phyloP scores from a whole-genome alignment of 176 grass and related monocot genomes.

The Oryza punctata region DNA sequence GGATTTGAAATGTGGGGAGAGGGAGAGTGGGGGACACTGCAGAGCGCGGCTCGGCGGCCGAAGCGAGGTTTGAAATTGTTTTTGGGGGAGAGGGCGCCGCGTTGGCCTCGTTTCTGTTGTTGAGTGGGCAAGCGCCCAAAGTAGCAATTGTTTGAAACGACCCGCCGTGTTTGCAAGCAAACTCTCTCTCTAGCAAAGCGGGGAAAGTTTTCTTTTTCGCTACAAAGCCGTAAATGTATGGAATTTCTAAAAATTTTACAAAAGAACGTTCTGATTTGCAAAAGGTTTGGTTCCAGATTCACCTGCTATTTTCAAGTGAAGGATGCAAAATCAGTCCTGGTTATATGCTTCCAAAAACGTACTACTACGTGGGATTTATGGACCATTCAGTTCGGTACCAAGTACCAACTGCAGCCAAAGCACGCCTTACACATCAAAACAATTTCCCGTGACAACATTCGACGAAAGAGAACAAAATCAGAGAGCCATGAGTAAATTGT shows the following conservation, averaged over 20 bases:
- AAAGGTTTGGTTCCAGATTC: too few relatives aligned
- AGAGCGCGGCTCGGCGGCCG: slow-evolving; percentile 32
- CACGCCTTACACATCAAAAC: background rate
- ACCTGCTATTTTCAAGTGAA: too few relatives aligned
- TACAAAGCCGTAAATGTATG: too few relatives aligned
- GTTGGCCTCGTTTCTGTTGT: slow-evolving; percentile 25
- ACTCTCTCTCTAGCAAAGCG: background rate
- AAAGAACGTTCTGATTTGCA: too few relatives aligned
- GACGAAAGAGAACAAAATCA: background rate
- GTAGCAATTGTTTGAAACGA: slow-evolving; percentile 39
- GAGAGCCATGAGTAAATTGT: background rate
- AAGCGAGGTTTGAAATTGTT: slow-evolving; percentile 51
- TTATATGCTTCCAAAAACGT: background rate
- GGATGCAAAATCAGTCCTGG: background rate
- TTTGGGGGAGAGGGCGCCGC: background rate
- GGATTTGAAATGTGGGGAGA: slow-evolving; percentile 40
- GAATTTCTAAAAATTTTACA: too few relatives aligned
- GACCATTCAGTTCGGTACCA: background rate
- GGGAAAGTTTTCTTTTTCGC: too few relatives aligned
- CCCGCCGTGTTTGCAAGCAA: background rate
- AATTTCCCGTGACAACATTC: background rate
- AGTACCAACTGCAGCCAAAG: background rate
- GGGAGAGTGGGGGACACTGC: background rate
- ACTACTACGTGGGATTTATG: background rate
- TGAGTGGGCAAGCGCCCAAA: slow-evolving; percentile 24